A percentile compares a stretch with the other conserved stretches of the same genome.
Evolutionary conservation across 1,139 yeast genomes (phyloP).

Genomic region (Scheffersomyces segobiensis): DNA sequence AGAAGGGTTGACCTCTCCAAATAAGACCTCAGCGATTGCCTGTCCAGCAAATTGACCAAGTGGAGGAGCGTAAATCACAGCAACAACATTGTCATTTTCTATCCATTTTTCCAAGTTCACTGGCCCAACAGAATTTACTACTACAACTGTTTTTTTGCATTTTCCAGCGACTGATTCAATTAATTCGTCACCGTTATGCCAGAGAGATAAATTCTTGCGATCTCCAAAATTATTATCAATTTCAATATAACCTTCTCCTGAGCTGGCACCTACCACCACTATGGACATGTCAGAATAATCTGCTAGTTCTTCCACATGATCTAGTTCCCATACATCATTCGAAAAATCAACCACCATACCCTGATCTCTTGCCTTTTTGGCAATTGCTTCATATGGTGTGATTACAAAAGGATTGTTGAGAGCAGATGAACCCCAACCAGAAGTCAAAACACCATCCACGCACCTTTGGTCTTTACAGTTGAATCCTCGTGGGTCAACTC

Average conservation of each 20-base stretch:
- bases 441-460: conserved; percentile 18
- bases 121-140: conserved; percentile 60
- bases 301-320: conserved; percentile 43
- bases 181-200: conserved; percentile 63
- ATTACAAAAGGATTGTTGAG: conserved; percentile 54
- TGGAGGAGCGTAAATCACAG: conserved; percentile 56
- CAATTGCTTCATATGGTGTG: conserved; percentile 55
- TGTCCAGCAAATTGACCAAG: conserved; percentile 55
- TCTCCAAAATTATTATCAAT: conserved; percentile 66
- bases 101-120: conserved; percentile 61
- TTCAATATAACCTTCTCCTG: conserved; percentile 61
- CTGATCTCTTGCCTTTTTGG: conserved; percentile 42
- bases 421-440: conserved; percentile 46
- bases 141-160: conserved; percentile 56
- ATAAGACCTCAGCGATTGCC: conserved; percentile 44
- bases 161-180: conserved; percentile 48
- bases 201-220: conserved; percentile 52
- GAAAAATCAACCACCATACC: conserved; percentile 47
- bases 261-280: conserved; percentile 51
- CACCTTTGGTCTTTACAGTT: conserved; percentile 51
- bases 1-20: conserved; percentile 62
- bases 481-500: conserved; percentile 47
- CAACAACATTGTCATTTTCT: conserved; percentile 58
- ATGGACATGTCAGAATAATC: conserved; percentile 53
- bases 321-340: conserved; percentile 45